Percentiles rank a stretch among this genome's conserved stretches.
These are phyloP conservation scores for Amanita phalloides DNA, from an alignment of 768 basidiomycete species.

Conservation along the genomic window DNA sequence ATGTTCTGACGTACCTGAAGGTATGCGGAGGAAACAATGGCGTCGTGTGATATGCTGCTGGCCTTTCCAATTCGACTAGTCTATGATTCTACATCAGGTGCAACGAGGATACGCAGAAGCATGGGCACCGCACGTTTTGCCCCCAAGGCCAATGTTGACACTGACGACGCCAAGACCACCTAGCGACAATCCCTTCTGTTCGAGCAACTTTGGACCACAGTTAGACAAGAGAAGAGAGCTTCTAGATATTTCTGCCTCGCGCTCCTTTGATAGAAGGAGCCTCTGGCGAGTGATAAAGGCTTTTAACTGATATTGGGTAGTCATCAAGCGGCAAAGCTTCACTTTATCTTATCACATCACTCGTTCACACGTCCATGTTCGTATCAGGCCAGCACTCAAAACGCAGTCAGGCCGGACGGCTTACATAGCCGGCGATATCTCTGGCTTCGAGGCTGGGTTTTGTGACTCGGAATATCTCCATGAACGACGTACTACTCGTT, in stretches of 20 bases:
- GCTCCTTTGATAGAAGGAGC: slow-evolving; percentile 57
- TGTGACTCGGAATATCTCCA: neutral
- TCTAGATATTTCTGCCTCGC: slow-evolving; percentile 76
- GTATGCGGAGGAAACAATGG: slow-evolving; percentile 77
- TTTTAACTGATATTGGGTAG: slow-evolving; percentile 23
- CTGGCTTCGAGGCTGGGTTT: too few species aligned
- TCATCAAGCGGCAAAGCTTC: slow-evolving; percentile 14
- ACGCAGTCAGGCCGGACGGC: too few species aligned
- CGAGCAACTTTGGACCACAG: slow-evolving; percentile 76
- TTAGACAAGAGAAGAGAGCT: slow-evolving; percentile 72
- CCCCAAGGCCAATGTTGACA: slow-evolving; percentile 81
- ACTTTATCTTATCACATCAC: neutral
- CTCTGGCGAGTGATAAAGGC: slow-evolving; percentile 63
- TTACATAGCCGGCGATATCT: neutral
- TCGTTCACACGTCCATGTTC: neutral
- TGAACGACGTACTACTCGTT: slow-evolving; percentile 46
- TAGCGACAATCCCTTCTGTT: slow-evolving; percentile 77
- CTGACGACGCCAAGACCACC: slow-evolving; percentile 59
- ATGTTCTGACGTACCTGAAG: slow-evolving; percentile 40
- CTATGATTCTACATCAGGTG: slow-evolving; percentile 31
- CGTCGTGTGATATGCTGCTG: slow-evolving; percentile 65
- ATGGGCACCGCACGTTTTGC: slow-evolving; percentile 62
- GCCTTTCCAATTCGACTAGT: slow-evolving; percentile 78
- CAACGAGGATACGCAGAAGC: neutral
- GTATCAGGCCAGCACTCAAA: neutral